Base-by-base conservation (phyloP, 768 basidiomycete species). In the Clitopilus passeckerianus region DNA sequence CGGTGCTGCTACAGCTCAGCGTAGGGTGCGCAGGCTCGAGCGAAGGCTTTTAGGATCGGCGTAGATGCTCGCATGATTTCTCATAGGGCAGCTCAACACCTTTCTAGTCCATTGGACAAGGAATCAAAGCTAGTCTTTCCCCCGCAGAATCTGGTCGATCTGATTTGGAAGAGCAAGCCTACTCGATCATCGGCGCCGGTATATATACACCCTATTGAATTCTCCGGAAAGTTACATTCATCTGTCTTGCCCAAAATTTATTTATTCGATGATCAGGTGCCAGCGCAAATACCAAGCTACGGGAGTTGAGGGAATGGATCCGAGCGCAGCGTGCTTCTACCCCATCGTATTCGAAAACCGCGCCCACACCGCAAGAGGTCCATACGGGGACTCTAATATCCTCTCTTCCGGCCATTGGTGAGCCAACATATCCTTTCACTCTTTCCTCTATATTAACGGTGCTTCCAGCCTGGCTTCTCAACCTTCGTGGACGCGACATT, bases 401-500 rank as follows among this genome's bases (percentile, higher is more conserved):
- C 0, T 86, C 85, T 46, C 71, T 97, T 41, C 74, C 91, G 12
- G 84, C 81, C n/a, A 24, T 74, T n/a, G n/a, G n/a, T n/a, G n/a
- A n/a, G n/a, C n/a, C n/a, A n/a, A n/a, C n/a, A n/a, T n/a, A n/a
- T n/a, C n/a, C n/a, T n/a, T n/a, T n/a, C n/a, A n/a, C n/a, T n/a
- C n/a, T n/a, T n/a, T n/a, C n/a, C n/a, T n/a, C n/a, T n/a, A n/a
- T n/a, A n/a, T n/a, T n/a, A n/a, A n/a, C n/a, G n/a, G n/a, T n/a
- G n/a, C n/a, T n/a, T n/a, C n/a, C n/a, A 85, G 96, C 96, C 0
- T 97, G 92, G 77, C 66, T 91, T 1, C 77, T 98, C 34, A 98
- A 98, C 67, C 75, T 95, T 57, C 89, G 96, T 54, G 95, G 95
- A 35, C 81, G 84, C 2, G 95, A 98, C 67, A 87, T 98, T 53